phyloP scores from a whole-genome alignment of 805 yeast species.

The Wickerhamiella dianesei region DNA sequence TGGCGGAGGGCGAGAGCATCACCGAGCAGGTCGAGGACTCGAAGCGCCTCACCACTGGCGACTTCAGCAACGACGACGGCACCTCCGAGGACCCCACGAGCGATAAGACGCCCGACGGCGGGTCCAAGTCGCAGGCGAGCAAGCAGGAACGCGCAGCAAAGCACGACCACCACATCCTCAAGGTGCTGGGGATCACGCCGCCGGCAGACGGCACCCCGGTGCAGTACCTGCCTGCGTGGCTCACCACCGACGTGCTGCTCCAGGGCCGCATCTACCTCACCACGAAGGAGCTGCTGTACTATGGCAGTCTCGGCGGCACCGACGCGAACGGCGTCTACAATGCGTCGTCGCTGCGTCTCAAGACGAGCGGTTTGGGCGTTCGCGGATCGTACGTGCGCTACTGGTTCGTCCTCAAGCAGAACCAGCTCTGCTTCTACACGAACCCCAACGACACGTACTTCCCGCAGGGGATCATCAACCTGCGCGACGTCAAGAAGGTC shows the following conservation, averaged over 20 bases:
- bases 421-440: conserved; percentile 52
- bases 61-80: not conserved
- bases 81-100: not conserved
- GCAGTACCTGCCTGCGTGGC: conserved; percentile 54
- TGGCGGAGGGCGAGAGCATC: not conserved
- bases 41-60: not conserved
- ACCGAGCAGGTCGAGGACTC: not conserved
- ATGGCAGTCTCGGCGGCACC: conserved; percentile 60
- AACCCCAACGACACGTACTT: conserved; percentile 72
- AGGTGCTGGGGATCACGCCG: not conserved
- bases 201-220: conserved; percentile 13
- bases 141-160: not conserved
- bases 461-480: conserved; percentile 63
- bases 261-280: conserved; percentile 82
- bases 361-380: conserved; percentile 22
- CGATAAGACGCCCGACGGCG: not conserved
- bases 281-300: conserved; percentile 47
- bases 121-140: not conserved
- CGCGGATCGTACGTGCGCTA: conserved; percentile 35
- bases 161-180: not conserved
- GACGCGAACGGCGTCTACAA: conserved; percentile 30
- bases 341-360: conserved; percentile 38
- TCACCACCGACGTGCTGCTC: conserved; percentile 63
- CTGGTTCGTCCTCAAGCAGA: conserved; percentile 70
- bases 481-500: conserved; percentile 47